Conservation (phyloP, 2,329 filamentous ascomycete species). For the Drechmeria coniospora region DNA sequence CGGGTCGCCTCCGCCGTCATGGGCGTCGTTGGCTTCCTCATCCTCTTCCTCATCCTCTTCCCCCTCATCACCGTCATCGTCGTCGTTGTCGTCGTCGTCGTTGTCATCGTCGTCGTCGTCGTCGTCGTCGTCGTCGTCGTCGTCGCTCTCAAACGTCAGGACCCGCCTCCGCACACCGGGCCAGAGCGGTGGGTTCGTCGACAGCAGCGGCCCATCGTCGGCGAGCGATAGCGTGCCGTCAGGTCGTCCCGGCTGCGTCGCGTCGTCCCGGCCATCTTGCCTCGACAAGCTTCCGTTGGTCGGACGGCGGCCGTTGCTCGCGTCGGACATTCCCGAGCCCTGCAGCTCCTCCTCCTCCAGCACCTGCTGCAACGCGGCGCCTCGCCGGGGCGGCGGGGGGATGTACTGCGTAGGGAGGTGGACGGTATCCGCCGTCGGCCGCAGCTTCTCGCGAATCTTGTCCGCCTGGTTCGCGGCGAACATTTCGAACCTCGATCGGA, state of each 20-base stretch:
- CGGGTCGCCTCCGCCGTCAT: not conserved
- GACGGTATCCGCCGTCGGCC: slow-evolving; percentile 36
- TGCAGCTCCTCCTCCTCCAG: slow-evolving; percentile 34
- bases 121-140: slow-evolving; percentile 15
- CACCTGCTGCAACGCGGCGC: slow-evolving; percentile 38
- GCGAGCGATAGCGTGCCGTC: slow-evolving; percentile 9
- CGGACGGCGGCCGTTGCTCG: slow-evolving; percentile 3
- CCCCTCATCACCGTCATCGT: slow-evolving; percentile 12
- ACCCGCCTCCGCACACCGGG: slow-evolving; percentile 21
- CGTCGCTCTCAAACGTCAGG: slow-evolving; percentile 17
- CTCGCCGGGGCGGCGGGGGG: slow-evolving; percentile 43
- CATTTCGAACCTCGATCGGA: slow-evolving; percentile 41
- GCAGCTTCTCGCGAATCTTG: slow-evolving; percentile 38
- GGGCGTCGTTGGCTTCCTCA: too few relatives aligned
- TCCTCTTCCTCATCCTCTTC: slow-evolving; percentile 12
- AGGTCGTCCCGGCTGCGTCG: slow-evolving; percentile 6
- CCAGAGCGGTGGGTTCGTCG: slow-evolving; percentile 26
- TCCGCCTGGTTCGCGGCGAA: slow-evolving; percentile 47
- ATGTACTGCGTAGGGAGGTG: slow-evolving; percentile 44
- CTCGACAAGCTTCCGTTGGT: slow-evolving; percentile 12
- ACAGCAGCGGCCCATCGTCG: slow-evolving; percentile 13
- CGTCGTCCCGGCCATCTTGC: not conserved
- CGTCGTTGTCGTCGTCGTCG: slow-evolving; percentile 12
- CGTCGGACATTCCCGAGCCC: slow-evolving; percentile 3
- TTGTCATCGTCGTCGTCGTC: slow-evolving; percentile 6